A percentile compares a stretch with the other conserved stretches of the same genome.
phyloP scores from a whole-genome alignment of 495 filamentous ascomycete species.

The Penicillium diatomitis region DNA sequence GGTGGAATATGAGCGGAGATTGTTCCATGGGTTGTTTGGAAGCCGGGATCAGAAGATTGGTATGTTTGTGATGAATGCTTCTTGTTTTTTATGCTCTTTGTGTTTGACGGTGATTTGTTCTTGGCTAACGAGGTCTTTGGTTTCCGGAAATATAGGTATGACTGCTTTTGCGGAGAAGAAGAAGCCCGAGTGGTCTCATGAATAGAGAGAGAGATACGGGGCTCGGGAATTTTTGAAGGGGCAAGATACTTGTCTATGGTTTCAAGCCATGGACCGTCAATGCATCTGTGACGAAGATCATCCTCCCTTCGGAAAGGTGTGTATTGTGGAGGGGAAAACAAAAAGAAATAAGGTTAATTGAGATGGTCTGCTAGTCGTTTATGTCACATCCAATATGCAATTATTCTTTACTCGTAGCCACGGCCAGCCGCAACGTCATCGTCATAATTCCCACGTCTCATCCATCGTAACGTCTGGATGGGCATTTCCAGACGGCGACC shows the following conservation, averaged over 20 bases:
- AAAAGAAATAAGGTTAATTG: too few relatives aligned
- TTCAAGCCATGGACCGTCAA: too few relatives aligned
- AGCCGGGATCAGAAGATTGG: constrained; percentile 94
- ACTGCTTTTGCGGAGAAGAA: constrained; percentile 89
- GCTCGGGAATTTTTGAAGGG: too few relatives aligned
- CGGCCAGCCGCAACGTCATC: constrained; percentile 6
- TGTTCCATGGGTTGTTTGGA: constrained; percentile 91
- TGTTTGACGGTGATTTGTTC: too few relatives aligned
- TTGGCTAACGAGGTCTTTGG: too few relatives aligned
- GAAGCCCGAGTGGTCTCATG: constrained; percentile 83
- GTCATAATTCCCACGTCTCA: not conserved
- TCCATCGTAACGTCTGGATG: constrained; percentile 28
- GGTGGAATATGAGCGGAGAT: constrained; percentile 83
- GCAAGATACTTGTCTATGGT: too few relatives aligned
- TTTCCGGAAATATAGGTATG: constrained; percentile 50
- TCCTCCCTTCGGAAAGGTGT: too few relatives aligned
- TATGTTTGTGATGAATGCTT: constrained; percentile 20
- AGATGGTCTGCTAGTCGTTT: not conserved
- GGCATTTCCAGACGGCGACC: constrained; percentile 50
- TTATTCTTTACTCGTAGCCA: constrained; percentile 1
- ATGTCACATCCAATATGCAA: not conserved
- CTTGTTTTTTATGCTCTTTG: not conserved
- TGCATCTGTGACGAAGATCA: too few relatives aligned
- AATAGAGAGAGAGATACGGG: constrained; percentile 38
- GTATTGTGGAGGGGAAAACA: too few relatives aligned